phyloP scores from a whole-genome alignment of 2,329 filamentous ascomycete genomes.

The Colletotrichum euphorbiae region DNA sequence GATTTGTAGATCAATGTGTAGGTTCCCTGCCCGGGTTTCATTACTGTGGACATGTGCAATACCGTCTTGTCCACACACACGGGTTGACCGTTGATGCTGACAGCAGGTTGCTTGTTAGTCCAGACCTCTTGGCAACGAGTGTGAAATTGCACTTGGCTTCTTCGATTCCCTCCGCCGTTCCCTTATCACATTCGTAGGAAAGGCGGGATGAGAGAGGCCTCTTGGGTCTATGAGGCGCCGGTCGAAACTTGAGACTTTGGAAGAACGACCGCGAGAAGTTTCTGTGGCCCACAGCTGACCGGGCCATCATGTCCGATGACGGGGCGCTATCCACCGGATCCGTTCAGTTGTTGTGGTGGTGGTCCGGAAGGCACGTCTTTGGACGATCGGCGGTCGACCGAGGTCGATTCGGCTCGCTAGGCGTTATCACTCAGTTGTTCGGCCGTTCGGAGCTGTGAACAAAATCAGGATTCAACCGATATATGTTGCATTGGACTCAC shows the following conservation, averaged over 20 bases:
- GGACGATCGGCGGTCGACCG: slow-evolving; percentile 23
- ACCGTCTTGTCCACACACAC: not conserved
- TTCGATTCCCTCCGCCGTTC: not conserved
- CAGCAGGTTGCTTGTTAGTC: not conserved
- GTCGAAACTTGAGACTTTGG: not conserved
- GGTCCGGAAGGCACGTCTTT: not conserved
- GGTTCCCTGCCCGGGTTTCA: slow-evolving; percentile 33
- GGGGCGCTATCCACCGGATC: not conserved
- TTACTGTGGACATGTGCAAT: slow-evolving; percentile 29
- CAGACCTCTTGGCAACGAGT: not conserved
- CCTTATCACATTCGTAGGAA: not conserved
- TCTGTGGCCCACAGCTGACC: not conserved
- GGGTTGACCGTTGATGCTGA: not conserved
- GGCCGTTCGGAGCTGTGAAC: slow-evolving; percentile 3
- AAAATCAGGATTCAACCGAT: not conserved
- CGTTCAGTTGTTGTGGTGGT: not conserved
- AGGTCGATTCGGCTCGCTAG: slow-evolving; percentile 15
- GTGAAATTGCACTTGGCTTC: not conserved
- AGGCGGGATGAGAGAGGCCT: not conserved
- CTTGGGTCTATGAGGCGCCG: not conserved
- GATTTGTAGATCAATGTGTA: slow-evolving; percentile 32
- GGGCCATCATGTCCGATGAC: slow-evolving; percentile 10
- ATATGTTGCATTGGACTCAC: not conserved
- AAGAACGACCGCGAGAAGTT: not conserved
- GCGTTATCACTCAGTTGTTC: not conserved